phyloP scores from a whole-genome alignment of 768 basidiomycete genomes.

The Candolleomyces aberdarensis region DNA sequence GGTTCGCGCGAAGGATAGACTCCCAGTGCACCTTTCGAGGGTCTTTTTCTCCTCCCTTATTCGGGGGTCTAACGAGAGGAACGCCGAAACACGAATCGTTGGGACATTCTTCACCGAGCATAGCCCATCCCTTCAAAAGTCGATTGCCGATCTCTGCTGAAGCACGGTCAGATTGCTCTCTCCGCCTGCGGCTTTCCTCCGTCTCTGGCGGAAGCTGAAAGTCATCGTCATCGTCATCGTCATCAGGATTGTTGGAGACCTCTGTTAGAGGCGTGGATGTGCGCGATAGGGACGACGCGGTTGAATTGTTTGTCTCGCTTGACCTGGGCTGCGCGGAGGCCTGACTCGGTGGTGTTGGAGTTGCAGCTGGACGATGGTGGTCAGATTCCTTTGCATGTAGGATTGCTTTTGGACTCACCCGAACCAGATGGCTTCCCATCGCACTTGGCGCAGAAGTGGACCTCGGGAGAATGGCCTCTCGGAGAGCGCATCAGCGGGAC shows the following conservation, averaged over 20 bases:
- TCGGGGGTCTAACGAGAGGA: conserved; percentile 81
- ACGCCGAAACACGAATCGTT: conserved; percentile 69
- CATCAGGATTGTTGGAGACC: conserved; percentile 41
- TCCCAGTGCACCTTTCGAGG: conserved; percentile 55
- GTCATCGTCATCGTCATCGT: conserved; percentile 49
- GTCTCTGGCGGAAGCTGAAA: conserved; percentile 66
- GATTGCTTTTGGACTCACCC: conserved; percentile 7
- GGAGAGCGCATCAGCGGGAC: conserved; percentile 80
- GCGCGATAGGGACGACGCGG: conserved; percentile 20
- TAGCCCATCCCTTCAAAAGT: conserved; percentile 80
- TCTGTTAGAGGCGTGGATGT: conserved; percentile 81
- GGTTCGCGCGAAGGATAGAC: not conserved
- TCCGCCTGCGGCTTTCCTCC: conserved; percentile 60
- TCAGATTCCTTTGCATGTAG: not conserved
- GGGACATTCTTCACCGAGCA: conserved; percentile 86
- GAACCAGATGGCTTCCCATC: conserved; percentile 36
- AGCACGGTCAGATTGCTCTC: conserved; percentile 79
- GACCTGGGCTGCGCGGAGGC: conserved; percentile 13
- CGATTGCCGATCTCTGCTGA: conserved; percentile 77
- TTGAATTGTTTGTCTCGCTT: not conserved
- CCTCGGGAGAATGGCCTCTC: conserved; percentile 37
- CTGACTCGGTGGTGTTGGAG: not conserved
- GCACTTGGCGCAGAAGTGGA: conserved; percentile 65
- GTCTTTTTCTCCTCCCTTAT: conserved; percentile 54
- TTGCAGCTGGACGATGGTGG: not conserved